Conservation (phyloP, 176 grass and related monocot genomes). For the Luzula sylvatica region DNA sequence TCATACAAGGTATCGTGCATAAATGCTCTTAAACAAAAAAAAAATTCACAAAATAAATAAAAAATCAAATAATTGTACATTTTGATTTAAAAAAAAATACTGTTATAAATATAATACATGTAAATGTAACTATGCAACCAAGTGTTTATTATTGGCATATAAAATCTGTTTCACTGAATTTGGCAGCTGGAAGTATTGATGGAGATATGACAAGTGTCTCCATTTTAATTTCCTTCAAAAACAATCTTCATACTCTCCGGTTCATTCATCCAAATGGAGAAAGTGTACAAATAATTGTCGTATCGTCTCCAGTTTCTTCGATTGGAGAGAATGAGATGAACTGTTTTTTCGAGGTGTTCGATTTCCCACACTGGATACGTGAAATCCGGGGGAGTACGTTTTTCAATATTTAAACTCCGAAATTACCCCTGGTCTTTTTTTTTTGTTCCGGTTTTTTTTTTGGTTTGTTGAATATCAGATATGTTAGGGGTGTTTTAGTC, state of each 20-base stretch:
- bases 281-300: neutral
- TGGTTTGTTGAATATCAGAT: neutral
- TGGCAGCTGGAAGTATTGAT: neutral
- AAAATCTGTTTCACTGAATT: neutral
- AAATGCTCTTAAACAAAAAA: no score
- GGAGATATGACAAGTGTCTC: neutral
- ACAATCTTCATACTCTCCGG: neutral
- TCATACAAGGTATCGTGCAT: no score
- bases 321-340: neutral
- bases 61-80: no score
- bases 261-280: neutral
- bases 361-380: conserved; percentile 24
- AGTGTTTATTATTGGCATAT: neutral
- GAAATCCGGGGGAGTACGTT: conserved; percentile 19
- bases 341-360: neutral
- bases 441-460: neutral
- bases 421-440: neutral
- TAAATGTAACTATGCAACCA: no score
- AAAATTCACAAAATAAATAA: no score
- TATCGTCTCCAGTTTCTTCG: neutral
- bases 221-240: no score
- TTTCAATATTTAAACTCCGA: neutral
- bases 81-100: neutral
- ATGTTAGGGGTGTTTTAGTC: neutral
- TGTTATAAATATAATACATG: neutral